A percentile compares a stretch with the other conserved stretches of the same genome.
phyloP scores from a whole-genome alignment of 306 rosid species.

The Lotus japonicus region DNA sequence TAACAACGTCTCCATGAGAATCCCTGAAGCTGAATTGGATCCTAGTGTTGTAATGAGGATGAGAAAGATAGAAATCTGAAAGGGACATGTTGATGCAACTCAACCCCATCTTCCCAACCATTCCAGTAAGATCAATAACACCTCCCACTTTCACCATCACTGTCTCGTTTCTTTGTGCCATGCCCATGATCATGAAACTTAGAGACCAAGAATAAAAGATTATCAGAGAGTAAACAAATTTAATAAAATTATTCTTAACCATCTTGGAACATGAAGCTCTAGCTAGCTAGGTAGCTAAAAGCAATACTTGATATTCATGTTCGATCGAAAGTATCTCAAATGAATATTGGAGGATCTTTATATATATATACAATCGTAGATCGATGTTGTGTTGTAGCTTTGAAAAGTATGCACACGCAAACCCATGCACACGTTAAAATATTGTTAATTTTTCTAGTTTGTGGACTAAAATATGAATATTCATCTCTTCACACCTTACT shows the following conservation, averaged over 20 bases:
- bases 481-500: no score
- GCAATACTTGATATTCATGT: no score
- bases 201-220: not conserved
- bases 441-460: no score
- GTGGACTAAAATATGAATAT: no score
- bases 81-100: constrained; percentile 33
- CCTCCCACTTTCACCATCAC: constrained; percentile 35
- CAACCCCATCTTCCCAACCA: constrained; percentile 18
- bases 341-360: no score
- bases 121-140: constrained; percentile 22
- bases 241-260: not conserved
- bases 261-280: not conserved
- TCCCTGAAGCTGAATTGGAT: constrained; percentile 5
- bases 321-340: no score
- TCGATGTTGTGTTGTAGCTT: no score
- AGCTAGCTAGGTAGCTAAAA: no score
- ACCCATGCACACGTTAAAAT: no score
- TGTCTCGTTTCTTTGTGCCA: constrained; percentile 2
- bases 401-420: no score
- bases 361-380: no score
- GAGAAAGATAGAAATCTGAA: constrained; percentile 23
- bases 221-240: not conserved
- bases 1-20: constrained; percentile 1
- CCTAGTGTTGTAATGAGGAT: constrained; percentile 23
- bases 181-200: not conserved